Percentiles rank a stretch among this genome's conserved stretches.
Evolutionary conservation across 164 flowering plant species (phyloP).

Genomic region (Malania oleifera): DNA sequence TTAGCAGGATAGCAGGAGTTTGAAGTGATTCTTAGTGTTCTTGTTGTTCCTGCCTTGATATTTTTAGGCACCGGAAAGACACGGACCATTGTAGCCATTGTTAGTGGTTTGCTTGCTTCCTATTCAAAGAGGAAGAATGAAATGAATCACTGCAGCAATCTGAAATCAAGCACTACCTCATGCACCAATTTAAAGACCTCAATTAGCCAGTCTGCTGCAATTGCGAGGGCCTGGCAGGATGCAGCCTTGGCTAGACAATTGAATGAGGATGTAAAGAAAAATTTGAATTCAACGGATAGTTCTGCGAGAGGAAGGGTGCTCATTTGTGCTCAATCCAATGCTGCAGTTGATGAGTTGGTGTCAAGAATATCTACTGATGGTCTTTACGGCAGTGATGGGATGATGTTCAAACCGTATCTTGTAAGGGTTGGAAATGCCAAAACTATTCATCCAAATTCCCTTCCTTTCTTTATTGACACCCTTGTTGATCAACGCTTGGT

Average conservation of each 20-base stretch:
- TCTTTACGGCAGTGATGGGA: constrained; percentile 74
- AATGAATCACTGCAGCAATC: constrained; percentile 9
- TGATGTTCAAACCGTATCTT: constrained; percentile 74
- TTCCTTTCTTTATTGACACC: constrained; percentile 87
- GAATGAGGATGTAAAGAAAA: constrained; percentile 40
- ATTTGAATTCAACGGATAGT: constrained; percentile 27
- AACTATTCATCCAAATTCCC: constrained; percentile 79
- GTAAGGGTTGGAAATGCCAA: constrained; percentile 93
- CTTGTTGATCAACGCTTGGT: constrained; percentile 80
- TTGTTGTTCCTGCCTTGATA: constrained; percentile 6
- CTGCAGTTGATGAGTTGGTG: constrained; percentile 96
- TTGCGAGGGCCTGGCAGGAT: constrained; percentile 97
- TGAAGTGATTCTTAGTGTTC: background rate
- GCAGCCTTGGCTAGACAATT: constrained; percentile 84
- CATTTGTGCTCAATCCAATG: constrained; percentile 98
- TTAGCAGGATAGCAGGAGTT: background rate
- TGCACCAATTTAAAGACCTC: constrained; percentile 26
- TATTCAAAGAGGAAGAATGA: constrained; percentile 23
- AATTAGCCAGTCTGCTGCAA: constrained; percentile 57
- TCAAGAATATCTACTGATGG: constrained; percentile 78
- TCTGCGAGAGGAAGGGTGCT: constrained; percentile 66
- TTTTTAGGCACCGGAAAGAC: constrained; percentile 96
- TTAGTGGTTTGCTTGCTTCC: constrained; percentile 76
- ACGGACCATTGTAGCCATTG: constrained; percentile 83
- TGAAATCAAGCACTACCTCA: constrained; percentile 19